Base-by-base conservation (phyloP, 2,329 filamentous ascomycete genomes). In the Cercospora citrullina region DNA sequence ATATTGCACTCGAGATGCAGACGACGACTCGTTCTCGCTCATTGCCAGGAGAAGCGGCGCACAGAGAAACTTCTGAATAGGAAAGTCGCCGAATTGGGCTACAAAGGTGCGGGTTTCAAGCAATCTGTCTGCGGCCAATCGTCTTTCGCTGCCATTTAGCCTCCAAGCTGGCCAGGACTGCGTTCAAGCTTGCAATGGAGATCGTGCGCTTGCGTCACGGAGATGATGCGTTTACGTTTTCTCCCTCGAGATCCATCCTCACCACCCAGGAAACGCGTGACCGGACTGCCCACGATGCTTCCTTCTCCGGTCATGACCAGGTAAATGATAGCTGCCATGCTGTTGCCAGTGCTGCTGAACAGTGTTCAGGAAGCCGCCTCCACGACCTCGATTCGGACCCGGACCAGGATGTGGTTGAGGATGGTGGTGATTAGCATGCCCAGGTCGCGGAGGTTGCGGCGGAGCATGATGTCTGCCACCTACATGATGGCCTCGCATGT, bases 331-430 rank as follows among this genome's bases (percentile, higher is more conserved):
- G 9, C 60, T 42, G 8, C 60, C 33, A 16, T 62, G 60, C 39
- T 62, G 60, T 23, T 62, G 60, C 60, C 60, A 62, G 10, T 62
- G 60, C 39, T 62, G 60, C 36, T 62, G 60, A 18, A 62, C 39
- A 62, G 21, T 62, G 28, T 48, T 30, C 12, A 62, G 36, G 8
- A 62, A 18, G n/a, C 60, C 60, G 6, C 36, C 14, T 36, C n/a
- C 58, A 10, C 33, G 31, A 16, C 60, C 39, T 16, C 31, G 21
- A 60, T 16, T 53, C 21, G 48, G 48, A 28, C 21, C 21, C 8
- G 48, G 21, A 28, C 48, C 48, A 12, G 12, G 48, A 26, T 28
- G 48, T 5, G 48, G 18, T 3, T 53, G 48, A 14, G 48, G 21
- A 8, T 53, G 21, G 21, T 53, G 23, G 12, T 53, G 48, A 23